phyloP scores from a whole-genome alignment of 2,329 filamentous ascomycete species.

The Bipolaris zeicola region DNA sequence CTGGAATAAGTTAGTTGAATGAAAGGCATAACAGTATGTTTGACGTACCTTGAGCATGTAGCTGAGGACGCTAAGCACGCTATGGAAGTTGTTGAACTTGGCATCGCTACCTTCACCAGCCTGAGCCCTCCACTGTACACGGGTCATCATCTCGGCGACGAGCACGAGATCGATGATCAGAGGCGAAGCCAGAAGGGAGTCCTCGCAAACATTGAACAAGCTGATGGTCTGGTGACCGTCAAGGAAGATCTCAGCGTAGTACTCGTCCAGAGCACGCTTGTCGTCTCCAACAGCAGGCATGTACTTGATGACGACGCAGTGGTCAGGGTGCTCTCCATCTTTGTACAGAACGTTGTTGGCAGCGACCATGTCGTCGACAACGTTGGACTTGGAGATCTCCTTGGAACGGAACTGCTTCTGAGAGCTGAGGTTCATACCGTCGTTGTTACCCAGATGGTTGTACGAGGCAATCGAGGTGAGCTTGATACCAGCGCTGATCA shows the following conservation, averaged over 20 bases:
- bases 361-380: constrained; percentile 99
- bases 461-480: constrained; percentile 98
- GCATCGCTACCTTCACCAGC: constrained; percentile 59
- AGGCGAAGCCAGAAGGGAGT: constrained; percentile 92
- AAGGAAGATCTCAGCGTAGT: constrained; percentile 99
- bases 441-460: constrained; percentile 99
- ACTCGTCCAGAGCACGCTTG: constrained; percentile 98
- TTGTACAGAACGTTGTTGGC: constrained; percentile 91
- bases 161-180: constrained; percentile 96
- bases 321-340: constrained; percentile 91
- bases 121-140: constrained; percentile 82
- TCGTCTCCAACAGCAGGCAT: constrained; percentile 99
- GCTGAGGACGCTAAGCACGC: constrained; percentile 93
- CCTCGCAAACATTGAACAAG: constrained; percentile 98
- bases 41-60: constrained; percentile 83
- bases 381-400: constrained; percentile 99
- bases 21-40: neutral
- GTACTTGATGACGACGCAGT: constrained; percentile 99
- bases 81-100: constrained; percentile 93
- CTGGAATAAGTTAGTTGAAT: constrained; percentile 51
- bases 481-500: constrained; percentile 98
- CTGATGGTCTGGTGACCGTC: constrained; percentile 98
- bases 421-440: constrained; percentile 97
- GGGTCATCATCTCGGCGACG: constrained; percentile 96
- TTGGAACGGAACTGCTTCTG: constrained; percentile 99